These are phyloP conservation scores for Cyberlindnera americana DNA, from an alignment of 805 yeast species.

Conservation along the genomic window DNA sequence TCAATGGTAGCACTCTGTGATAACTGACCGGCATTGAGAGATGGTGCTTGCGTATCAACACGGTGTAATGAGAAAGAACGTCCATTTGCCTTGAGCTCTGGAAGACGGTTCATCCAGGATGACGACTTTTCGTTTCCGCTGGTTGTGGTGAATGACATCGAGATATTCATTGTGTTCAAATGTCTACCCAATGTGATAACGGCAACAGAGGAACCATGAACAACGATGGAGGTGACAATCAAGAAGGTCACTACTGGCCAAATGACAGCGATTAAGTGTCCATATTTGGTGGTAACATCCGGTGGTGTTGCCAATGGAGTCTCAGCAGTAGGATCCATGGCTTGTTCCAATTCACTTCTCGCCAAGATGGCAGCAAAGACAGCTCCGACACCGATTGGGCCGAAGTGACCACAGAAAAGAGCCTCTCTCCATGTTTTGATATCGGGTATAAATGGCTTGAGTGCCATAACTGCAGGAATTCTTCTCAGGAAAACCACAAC, in stretches of 20 bases:
- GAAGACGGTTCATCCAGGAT: constrained; percentile 83
- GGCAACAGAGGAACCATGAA: constrained; percentile 90
- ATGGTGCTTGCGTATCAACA: constrained; percentile 61
- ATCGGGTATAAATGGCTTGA: constrained; percentile 82
- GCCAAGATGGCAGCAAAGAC: constrained; percentile 73
- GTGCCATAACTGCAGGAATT: constrained; percentile 72
- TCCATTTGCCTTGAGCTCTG: constrained; percentile 56
- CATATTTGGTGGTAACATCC: constrained; percentile 13
- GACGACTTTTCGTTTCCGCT: constrained; percentile 51
- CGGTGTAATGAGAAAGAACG: constrained; percentile 80
- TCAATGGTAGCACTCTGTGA: constrained; percentile 44
- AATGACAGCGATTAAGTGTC: constrained; percentile 38
- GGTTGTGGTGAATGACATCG: constrained; percentile 75
- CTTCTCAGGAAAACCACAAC: constrained; percentile 74
- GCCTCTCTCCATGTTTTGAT: constrained; percentile 93
- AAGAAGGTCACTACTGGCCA: constrained; percentile 87
- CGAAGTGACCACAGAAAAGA: constrained; percentile 90
- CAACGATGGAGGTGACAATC: constrained; percentile 75
- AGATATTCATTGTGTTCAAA: constrained; percentile 75
- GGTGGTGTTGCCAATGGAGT: constrained; percentile 58
- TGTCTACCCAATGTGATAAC: constrained; percentile 63
- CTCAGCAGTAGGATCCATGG: constrained; percentile 42
- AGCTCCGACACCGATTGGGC: constrained; percentile 96
- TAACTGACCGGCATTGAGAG: constrained; percentile 21
- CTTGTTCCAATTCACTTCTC: constrained; percentile 61